Conservation (phyloP, 306 rosid genomes). For the Quercus rubra region DNA sequence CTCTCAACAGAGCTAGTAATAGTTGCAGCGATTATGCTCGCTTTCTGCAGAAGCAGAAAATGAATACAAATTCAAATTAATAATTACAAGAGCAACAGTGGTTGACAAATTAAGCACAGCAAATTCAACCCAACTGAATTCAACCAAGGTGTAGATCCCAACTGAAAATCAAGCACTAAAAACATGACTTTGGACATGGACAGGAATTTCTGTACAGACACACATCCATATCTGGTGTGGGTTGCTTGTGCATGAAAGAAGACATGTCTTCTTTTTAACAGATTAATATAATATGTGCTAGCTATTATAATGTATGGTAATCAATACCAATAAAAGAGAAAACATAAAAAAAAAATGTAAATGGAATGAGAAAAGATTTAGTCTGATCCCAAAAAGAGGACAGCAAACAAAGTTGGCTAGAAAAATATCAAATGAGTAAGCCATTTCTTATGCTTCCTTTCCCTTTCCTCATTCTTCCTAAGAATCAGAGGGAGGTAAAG, state of each 20-base stretch:
- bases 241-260: not conserved
- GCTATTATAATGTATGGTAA: not conserved
- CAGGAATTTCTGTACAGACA: not conserved
- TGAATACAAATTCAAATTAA: not conserved
- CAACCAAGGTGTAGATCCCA: not conserved
- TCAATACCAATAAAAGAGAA: not conserved
- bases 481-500: not conserved
- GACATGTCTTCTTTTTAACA: not conserved
- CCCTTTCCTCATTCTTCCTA: not conserved
- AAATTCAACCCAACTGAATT: not conserved
- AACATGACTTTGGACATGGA: not conserved
- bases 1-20: slow-evolving; percentile 79
- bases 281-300: not conserved
- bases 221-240: not conserved
- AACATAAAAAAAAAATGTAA: not conserved
- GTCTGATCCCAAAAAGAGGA: not conserved
- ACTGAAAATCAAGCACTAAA: not conserved
- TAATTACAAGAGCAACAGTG: not conserved
- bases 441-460: not conserved
- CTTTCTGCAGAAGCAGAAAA: slow-evolving; percentile 62
- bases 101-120: not conserved
- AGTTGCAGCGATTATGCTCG: slow-evolving; percentile 69
- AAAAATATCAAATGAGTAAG: not conserved
- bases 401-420: not conserved
- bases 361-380: not conserved